These are phyloP conservation scores for Selenicereus undatus DNA, from an alignment of 148 eudicot genomes.

Conservation along the genomic window DNA sequence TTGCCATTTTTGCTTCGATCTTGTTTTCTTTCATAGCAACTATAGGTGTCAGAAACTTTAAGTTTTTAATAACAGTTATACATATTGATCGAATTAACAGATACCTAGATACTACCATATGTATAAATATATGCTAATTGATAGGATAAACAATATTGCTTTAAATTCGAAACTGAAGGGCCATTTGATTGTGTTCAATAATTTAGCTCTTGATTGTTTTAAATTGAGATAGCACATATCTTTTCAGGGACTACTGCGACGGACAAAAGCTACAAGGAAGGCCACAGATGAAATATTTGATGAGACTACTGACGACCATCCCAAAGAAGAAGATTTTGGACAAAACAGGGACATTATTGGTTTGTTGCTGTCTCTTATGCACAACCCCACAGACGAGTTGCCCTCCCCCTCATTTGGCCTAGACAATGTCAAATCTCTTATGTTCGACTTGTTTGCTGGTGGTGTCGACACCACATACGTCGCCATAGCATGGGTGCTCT, in stretches of 20 bases:
- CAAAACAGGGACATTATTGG: conserved; percentile 9
- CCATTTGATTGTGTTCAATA: too few relatives aligned
- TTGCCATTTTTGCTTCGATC: too few relatives aligned
- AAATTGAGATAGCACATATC: too few relatives aligned
- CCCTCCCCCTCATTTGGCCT: background rate
- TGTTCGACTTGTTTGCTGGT: conserved; percentile 15
- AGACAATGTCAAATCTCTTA: conserved; percentile 9
- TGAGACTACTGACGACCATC: conserved; percentile 12
- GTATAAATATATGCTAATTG: too few relatives aligned
- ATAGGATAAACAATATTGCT: too few relatives aligned
- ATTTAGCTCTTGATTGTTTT: too few relatives aligned
- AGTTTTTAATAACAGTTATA: too few relatives aligned
- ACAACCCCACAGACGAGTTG: background rate
- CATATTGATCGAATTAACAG: too few relatives aligned
- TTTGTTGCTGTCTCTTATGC: background rate
- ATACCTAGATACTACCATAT: too few relatives aligned
- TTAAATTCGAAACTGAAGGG: too few relatives aligned
- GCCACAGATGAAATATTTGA: background rate
- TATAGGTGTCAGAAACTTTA: too few relatives aligned
- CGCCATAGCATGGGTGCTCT: conserved; percentile 3
- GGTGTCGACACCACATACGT: background rate
- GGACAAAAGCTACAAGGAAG: background rate
- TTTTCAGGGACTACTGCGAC: conserved; percentile 4
- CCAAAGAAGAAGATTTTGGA: background rate
- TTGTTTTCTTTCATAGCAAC: too few relatives aligned